Percentiles rank a stretch among this genome's conserved stretches.
These are phyloP conservation scores for Eutypella sp. DNA, from an alignment of 2,329 filamentous ascomycete genomes.

Conservation along the genomic window DNA sequence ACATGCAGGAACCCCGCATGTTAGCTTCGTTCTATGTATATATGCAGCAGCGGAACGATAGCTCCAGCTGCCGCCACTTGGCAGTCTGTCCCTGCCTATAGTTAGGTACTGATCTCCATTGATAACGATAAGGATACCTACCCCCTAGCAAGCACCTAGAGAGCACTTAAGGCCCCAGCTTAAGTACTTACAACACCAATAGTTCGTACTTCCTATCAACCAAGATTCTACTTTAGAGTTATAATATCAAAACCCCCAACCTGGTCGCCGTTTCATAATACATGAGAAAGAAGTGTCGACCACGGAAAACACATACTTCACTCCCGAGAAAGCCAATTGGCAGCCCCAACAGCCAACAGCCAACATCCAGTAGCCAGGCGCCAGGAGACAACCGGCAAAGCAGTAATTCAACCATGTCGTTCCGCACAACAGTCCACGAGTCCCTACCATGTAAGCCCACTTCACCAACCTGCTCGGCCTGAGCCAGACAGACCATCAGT, in stretches of 20 bases:
- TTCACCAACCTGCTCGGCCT: constrained; percentile 16
- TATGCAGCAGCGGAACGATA: neutral
- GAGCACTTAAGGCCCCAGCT: no score
- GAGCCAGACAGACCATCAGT: neutral
- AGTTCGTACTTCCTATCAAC: neutral
- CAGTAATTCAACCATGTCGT: constrained; percentile 48
- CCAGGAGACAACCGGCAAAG: neutral
- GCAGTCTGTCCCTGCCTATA: neutral
- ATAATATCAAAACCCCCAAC: no score
- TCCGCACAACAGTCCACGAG: constrained; percentile 67
- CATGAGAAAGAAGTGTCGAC: no score
- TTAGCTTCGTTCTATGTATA: neutral
- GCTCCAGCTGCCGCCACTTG: neutral
- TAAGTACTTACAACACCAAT: neutral
- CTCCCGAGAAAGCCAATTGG: no score
- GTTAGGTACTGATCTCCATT: neutral
- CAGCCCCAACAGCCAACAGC: neutral
- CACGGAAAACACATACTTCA: no score
- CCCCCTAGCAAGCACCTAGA: no score
- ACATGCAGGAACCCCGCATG: neutral
- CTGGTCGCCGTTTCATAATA: no score
- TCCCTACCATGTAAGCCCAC: constrained; percentile 67
- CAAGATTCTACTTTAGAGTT: no score
- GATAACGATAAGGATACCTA: neutral
- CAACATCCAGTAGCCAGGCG: neutral